Evolutionary conservation across 441 rosid species (phyloP), one percentile per base, ranked within the genome.

Genomic region (Populus hybrid): DNA sequence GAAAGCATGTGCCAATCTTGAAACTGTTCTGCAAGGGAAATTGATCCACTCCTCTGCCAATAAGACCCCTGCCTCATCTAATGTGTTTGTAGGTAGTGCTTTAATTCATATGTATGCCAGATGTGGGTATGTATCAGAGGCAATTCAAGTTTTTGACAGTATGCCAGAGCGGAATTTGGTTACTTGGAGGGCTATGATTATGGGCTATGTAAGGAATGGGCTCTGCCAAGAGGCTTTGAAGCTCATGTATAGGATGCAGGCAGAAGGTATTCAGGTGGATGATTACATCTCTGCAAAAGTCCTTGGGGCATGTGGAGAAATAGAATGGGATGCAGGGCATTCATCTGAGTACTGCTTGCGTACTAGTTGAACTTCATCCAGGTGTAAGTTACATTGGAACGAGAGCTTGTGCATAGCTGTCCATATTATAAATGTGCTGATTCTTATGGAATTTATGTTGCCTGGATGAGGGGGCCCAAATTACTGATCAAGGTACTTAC

Each of bases 41-140:
- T 83, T 87, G 74, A 88, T 95, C 24, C 97, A 93, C 83, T 93
- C 94, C 69, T 87, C 85, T 11, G 92, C 90, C 64, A 92, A 87
- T 77, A 95, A 93, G 87, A 87, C 83, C 68, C 86, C 87, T 20
- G 87, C 90, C 53, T 68, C 82, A 14, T 81, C 91, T 35, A 95
- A 92, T 82, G 93, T 92, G 31, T 88, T 85, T 85, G 97, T 92
- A 20, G 93, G 93, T 4, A 89, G 94, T 64, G 93, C 99, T 38
- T 83, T 93, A 77, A 87, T 95, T 74, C 88, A 91, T 71, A 91
- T 93, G 98, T 93, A 93, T 80, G 92, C 93, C 10, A 93, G 89
- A 82, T 92, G 96, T 71, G 97, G 97, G 64, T 82, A 82, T 74
- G 81, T 92, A 59, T 82, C 88, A 0, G 99, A 95, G 85, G 98